phyloP scores from a whole-genome alignment of 1,139 yeast species.

The Scheffersomyces quercinus region DNA sequence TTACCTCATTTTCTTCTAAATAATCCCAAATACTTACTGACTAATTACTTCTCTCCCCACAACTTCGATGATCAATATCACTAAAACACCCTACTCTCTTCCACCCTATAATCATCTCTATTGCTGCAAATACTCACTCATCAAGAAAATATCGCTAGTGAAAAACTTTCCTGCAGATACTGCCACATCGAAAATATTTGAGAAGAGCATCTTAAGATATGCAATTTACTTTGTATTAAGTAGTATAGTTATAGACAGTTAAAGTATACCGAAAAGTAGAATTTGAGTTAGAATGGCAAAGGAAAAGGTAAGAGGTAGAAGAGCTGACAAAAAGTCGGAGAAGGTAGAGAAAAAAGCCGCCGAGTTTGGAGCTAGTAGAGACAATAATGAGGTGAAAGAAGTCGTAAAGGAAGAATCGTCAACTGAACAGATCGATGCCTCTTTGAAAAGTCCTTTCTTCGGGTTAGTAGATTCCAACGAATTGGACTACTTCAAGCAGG shows the following conservation, averaged over 20 bases:
- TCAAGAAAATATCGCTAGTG: too few relatives aligned
- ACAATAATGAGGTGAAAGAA: slow-evolving; percentile 8
- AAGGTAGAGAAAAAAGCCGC: slow-evolving; percentile 10
- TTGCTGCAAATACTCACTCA: too few relatives aligned
- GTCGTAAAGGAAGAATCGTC: background rate
- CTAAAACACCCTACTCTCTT: too few relatives aligned
- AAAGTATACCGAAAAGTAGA: too few relatives aligned
- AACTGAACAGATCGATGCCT: slow-evolving; percentile 1
- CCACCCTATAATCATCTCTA: too few relatives aligned
- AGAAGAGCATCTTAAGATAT: slow-evolving; percentile 1
- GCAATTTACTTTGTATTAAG: too few relatives aligned
- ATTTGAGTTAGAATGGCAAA: slow-evolving; percentile 14
- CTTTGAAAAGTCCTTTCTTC: slow-evolving; percentile 50
- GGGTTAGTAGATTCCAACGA: slow-evolving; percentile 86
- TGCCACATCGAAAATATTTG: background rate
- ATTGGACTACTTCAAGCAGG: slow-evolving; percentile 86
- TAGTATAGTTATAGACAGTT: too few relatives aligned
- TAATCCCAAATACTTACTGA: too few relatives aligned
- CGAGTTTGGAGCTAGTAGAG: slow-evolving; percentile 5
- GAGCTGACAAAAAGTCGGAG: slow-evolving; percentile 44
- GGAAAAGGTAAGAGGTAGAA: slow-evolving; percentile 64
- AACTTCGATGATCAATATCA: too few relatives aligned
- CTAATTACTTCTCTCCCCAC: too few relatives aligned
- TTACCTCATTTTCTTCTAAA: too few relatives aligned
- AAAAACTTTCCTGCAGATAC: too few relatives aligned